Evolutionary conservation across 2,329 filamentous ascomycete species (phyloP), one percentile per base, ranked within the genome.

Genomic region (Diplodia sapinea): DNA sequence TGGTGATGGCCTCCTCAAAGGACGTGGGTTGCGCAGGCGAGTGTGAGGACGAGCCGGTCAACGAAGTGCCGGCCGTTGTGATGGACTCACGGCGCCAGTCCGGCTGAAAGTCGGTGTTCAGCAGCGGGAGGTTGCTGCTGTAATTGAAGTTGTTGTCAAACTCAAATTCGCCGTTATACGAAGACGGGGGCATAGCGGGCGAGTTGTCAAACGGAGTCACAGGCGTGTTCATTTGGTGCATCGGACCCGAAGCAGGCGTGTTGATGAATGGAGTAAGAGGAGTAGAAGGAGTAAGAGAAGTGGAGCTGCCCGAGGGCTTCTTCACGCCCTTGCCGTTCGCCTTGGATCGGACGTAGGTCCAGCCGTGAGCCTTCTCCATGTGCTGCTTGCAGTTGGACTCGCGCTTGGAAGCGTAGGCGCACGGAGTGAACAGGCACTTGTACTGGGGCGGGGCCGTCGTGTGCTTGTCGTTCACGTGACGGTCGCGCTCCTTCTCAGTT

Each of bases 361-460:
- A 97, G 68, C 90, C 89, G 75, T 98, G 94, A 0, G 92, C 91
- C 80, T 97, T 97, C 83, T 98, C 94, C 94, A 97, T 97, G 81
- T 98, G 94, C 80, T 97, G 94, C 79, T 97, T 97, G 86, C 93
- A 96, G 80, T 98, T 98, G 70, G 91, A 95, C 82, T 97, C 91
- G 68, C 94, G 90, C 85, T 98, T 98, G 12, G 94, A 97, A 75
- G 93, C 91, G 83, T 98, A 98, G 0, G 91, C 89, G 84, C 95
- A 98, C 29, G 90, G 90, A 73, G 88, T 85, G 80, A 87, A 98
- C 57, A 88, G 81, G 81, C 95, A 99, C 81, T 92, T 89, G 79
- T 89, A 97, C 82, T 96, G 89, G 52, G 88, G 85, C 4, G 95
- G 94, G 40, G 89, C 85, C 65, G 87, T 82, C 20, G 92, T 94